Conservation (phyloP, 352 stramenopile genomes). For the Globisporangium orthogonon region DNA sequence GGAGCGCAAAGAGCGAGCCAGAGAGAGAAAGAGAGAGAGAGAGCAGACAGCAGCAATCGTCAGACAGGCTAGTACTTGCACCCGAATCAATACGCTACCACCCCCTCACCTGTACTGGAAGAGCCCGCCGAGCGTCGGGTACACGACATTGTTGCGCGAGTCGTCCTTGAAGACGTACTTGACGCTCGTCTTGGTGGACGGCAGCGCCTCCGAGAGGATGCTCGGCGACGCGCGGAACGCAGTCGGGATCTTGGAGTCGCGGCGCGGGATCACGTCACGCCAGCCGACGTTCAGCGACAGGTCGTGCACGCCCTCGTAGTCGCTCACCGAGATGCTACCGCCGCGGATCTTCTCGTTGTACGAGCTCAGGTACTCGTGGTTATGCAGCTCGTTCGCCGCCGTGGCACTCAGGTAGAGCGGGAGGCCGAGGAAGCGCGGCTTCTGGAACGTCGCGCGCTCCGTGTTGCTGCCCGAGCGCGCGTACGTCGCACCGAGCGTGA, state of each 20-base stretch:
- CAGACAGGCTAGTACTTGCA: too few relatives aligned
- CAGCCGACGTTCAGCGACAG: slow-evolving; percentile 81
- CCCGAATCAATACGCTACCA: too few relatives aligned
- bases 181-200: slow-evolving; percentile 89
- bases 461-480: slow-evolving; percentile 82
- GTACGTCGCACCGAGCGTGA: slow-evolving; percentile 76
- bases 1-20: not conserved
- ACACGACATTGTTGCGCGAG: slow-evolving; percentile 79
- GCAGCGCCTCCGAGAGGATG: slow-evolving; percentile 86
- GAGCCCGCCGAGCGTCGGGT: slow-evolving; percentile 83
- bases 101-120: slow-evolving; percentile 69
- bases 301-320: slow-evolving; percentile 83
- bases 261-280: slow-evolving; percentile 82
- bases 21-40: too few relatives aligned
- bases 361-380: slow-evolving; percentile 82
- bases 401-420: slow-evolving; percentile 73
- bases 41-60: too few relatives aligned
- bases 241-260: slow-evolving; percentile 79
- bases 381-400: slow-evolving; percentile 79
- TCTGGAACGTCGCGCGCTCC: slow-evolving; percentile 78
- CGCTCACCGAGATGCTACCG: slow-evolving; percentile 78
- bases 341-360: slow-evolving; percentile 87
- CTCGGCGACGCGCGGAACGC: slow-evolving; percentile 86
- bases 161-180: slow-evolving; percentile 92
- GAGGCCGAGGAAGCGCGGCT: slow-evolving; percentile 81